Conservation (phyloP, 768 basidiomycete genomes). For the Mycena crocata region DNA sequence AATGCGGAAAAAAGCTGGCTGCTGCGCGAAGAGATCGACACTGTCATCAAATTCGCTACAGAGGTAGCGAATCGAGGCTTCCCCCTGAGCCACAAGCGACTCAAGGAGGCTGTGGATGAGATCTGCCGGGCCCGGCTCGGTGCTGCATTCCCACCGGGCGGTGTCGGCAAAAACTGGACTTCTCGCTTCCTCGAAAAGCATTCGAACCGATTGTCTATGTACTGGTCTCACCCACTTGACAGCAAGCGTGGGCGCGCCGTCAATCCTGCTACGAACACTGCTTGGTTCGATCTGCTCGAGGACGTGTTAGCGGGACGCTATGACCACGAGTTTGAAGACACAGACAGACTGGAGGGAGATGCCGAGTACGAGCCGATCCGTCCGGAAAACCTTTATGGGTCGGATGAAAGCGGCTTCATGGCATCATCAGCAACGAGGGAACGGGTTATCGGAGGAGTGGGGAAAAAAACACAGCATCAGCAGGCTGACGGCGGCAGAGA, state of each 20-base stretch:
- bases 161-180: slow-evolving; percentile 53
- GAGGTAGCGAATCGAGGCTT: slow-evolving; percentile 47
- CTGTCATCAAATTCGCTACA: slow-evolving; percentile 42
- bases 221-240: slow-evolving; percentile 48
- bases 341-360: neutral
- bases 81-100: slow-evolving; percentile 44
- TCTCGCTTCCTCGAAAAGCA: slow-evolving; percentile 45
- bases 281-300: slow-evolving; percentile 49
- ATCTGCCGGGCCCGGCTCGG: slow-evolving; percentile 44
- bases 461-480: slow-evolving; percentile 44
- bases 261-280: slow-evolving; percentile 48
- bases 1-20: slow-evolving; percentile 46
- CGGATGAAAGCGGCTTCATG: slow-evolving; percentile 50
- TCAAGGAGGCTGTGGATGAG: slow-evolving; percentile 49
- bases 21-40: slow-evolving; percentile 41
- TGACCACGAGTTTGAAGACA: slow-evolving; percentile 20
- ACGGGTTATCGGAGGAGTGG: slow-evolving; percentile 44
- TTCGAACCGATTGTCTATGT: slow-evolving; percentile 39
- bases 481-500: slow-evolving; percentile 42
- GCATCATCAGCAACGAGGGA: slow-evolving; percentile 35
- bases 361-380: slow-evolving; percentile 26
- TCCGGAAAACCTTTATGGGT: slow-evolving; percentile 45
- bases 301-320: slow-evolving; percentile 27
- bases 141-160: slow-evolving; percentile 40
- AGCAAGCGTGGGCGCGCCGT: slow-evolving; percentile 46